phyloP scores from a whole-genome alignment of 2,329 filamentous ascomycete genomes.

The Epichloe sylvatica region DNA sequence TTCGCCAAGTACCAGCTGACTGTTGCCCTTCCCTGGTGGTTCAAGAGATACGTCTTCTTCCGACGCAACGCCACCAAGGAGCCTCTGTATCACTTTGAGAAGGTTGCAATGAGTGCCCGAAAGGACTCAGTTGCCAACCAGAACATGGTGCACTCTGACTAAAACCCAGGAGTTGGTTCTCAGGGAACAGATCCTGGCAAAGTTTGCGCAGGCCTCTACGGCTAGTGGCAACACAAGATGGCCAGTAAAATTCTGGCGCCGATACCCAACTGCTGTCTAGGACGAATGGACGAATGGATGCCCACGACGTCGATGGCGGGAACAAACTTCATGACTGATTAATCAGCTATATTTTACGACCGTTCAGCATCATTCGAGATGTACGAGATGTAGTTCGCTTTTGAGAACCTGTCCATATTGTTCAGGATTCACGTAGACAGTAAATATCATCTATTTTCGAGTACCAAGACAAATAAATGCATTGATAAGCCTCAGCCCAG shows the following conservation, averaged over 20 bases:
- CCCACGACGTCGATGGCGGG: not conserved
- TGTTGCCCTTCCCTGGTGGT: conserved; percentile 19
- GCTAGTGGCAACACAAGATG: not conserved
- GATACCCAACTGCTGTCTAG: not conserved
- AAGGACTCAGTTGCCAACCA: not conserved
- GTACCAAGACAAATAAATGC: no score
- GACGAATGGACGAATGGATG: not conserved
- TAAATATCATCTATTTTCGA: no score
- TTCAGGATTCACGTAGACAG: no score
- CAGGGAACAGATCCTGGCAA: no score
- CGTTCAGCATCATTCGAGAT: no score
- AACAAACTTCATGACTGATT: no score
- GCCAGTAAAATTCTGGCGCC: not conserved
- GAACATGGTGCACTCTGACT: conserved; percentile 3
- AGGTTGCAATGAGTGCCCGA: conserved; percentile 8
- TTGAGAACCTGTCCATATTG: no score
- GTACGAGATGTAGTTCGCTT: no score
- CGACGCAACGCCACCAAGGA: conserved; percentile 17
- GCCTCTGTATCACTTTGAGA: conserved; percentile 25
- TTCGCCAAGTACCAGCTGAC: conserved; percentile 26
- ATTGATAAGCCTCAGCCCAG: no score
- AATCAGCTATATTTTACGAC: no score
- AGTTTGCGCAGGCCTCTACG: not conserved
- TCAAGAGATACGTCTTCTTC: conserved; percentile 21
- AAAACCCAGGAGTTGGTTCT: not conserved